Conservation (phyloP, 2,329 filamentous ascomycete species). For the Fusarium sp. region DNA sequence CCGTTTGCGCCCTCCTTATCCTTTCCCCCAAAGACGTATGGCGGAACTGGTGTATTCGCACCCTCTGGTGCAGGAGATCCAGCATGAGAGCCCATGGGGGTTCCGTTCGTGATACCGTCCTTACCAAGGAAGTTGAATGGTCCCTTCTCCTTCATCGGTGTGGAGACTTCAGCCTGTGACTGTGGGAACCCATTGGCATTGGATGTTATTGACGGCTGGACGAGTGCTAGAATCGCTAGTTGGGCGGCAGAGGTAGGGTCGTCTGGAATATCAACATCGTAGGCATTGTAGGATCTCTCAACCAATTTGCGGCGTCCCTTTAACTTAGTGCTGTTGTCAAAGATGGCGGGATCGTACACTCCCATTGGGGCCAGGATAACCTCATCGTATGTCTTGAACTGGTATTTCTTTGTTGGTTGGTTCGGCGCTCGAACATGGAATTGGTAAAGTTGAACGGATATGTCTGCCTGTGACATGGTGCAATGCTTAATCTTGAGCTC, state of each 20-base stretch:
- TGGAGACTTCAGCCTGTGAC: constrained; percentile 64
- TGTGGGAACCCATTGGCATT: constrained; percentile 59
- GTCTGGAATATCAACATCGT: constrained; percentile 87
- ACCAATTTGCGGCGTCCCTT: constrained; percentile 83
- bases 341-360: constrained; percentile 89
- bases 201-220: constrained; percentile 69
- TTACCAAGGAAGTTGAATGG: constrained; percentile 76
- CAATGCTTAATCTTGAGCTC: constrained; percentile 95
- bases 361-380: constrained; percentile 94
- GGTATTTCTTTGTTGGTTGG: constrained; percentile 90
- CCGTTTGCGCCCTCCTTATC: constrained; percentile 60
- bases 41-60: constrained; percentile 72
- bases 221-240: constrained; percentile 70
- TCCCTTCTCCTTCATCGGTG: constrained; percentile 71
- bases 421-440: constrained; percentile 92
- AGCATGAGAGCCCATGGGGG: constrained; percentile 86
- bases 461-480: constrained; percentile 89
- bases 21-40: constrained; percentile 66
- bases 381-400: constrained; percentile 97
- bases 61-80: constrained; percentile 89
- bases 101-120: constrained; percentile 79
- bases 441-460: constrained; percentile 88
- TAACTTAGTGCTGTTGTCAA: constrained; percentile 86
- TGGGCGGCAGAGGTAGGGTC: constrained; percentile 91
- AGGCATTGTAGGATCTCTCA: constrained; percentile 90